A percentile compares a stretch with the other conserved stretches of the same genome.
Evolutionary conservation across 2,329 filamentous ascomycete species (phyloP).

Genomic region (Celoporthe dispersa): DNA sequence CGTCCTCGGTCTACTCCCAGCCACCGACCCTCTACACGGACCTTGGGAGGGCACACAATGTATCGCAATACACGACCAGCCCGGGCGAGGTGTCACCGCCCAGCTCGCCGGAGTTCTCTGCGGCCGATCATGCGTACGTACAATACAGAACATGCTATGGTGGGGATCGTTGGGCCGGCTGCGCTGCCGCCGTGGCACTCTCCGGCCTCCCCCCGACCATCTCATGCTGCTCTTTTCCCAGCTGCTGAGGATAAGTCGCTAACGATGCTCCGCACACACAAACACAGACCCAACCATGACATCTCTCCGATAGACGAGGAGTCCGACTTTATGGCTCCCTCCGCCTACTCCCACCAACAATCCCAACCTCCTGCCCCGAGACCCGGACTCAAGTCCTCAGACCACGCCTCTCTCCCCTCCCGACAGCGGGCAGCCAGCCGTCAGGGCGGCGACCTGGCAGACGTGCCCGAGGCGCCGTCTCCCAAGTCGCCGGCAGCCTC

Average conservation of each 20-base stretch:
- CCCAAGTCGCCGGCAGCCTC: conserved; percentile 17
- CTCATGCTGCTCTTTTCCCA: not conserved
- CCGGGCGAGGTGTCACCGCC: conserved; percentile 56
- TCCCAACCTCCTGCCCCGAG: conserved; percentile 38
- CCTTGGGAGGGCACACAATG: conserved; percentile 37
- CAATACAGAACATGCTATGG: not conserved
- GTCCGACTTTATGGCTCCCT: conserved; percentile 11
- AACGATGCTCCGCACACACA: conserved; percentile 25
- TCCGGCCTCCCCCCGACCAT: too few relatives aligned
- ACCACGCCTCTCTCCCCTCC: conserved; percentile 25
- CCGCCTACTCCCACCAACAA: conserved; percentile 12
- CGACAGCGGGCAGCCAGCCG: conserved; percentile 24
- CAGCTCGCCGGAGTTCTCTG: conserved; percentile 57
- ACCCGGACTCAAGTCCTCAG: not conserved
- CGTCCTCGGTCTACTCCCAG: conserved; percentile 67
- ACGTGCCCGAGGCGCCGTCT: conserved; percentile 32
- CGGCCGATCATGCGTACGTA: conserved; percentile 48
- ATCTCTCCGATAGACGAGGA: conserved; percentile 60
- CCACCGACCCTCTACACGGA: conserved; percentile 48
- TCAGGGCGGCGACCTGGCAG: conserved; percentile 1
- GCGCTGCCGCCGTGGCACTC: not conserved
- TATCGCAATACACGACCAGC: conserved; percentile 27
- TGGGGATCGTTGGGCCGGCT: not conserved
- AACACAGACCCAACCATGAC: conserved; percentile 37
- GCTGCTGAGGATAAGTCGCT: conserved; percentile 15